These are phyloP conservation scores for Apiospora kogelbergensis DNA, from an alignment of 2,329 filamentous ascomycete species.

Conservation along the genomic window DNA sequence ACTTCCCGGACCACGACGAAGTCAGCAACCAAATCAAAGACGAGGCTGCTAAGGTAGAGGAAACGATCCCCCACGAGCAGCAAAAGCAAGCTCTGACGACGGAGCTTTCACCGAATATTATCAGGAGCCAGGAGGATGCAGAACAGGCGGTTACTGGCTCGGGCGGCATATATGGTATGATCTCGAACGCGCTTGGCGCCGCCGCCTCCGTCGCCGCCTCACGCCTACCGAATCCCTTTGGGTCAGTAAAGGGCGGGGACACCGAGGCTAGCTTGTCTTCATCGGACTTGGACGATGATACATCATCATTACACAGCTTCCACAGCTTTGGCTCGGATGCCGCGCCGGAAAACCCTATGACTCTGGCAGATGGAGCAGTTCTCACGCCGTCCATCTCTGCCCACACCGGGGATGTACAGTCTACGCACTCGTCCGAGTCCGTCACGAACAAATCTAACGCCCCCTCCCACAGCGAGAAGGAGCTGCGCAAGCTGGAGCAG, in stretches of 20 bases:
- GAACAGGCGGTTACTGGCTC: constrained; percentile 28
- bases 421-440: constrained; percentile 41
- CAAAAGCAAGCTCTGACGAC: constrained; percentile 14
- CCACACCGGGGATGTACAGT: constrained; percentile 24
- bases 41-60: constrained; percentile 30
- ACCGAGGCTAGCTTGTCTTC: constrained; percentile 29
- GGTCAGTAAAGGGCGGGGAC: constrained; percentile 29
- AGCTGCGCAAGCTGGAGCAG: constrained; percentile 64
- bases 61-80: constrained; percentile 25
- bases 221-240: constrained; percentile 36
- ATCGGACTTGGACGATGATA: constrained; percentile 37
- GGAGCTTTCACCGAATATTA: neutral
- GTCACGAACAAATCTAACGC: constrained; percentile 26
- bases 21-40: constrained; percentile 20
- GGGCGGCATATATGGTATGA: constrained; percentile 55
- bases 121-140: constrained; percentile 13
- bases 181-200: constrained; percentile 50
- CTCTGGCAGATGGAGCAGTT: constrained; percentile 4
- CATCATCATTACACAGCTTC: constrained; percentile 50
- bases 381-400: constrained; percentile 25
- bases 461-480: constrained; percentile 54
- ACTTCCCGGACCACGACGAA: constrained; percentile 28
- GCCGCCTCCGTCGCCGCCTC: constrained; percentile 52
- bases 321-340: constrained; percentile 52
- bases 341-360: constrained; percentile 28